Evolutionary conservation across 2,329 filamentous ascomycete genomes (phyloP).

Genomic region (Camptophora hylomeconis): DNA sequence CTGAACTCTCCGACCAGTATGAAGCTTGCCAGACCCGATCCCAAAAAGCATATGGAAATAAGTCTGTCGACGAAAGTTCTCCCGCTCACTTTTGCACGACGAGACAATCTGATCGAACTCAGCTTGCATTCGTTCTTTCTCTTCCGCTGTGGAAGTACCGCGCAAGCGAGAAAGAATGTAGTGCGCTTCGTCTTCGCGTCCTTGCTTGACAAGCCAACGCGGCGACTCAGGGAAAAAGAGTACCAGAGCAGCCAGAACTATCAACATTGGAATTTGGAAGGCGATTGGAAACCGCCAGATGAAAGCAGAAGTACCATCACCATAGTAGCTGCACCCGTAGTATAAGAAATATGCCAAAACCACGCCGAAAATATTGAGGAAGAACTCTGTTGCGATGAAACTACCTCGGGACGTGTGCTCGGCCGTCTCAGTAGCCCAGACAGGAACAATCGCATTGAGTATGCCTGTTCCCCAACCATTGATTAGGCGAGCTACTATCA

Average conservation of each 20-base stretch:
- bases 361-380: conserved; percentile 45
- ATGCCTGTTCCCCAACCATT: conserved; percentile 58
- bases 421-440: conserved; percentile 59
- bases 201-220: conserved; percentile 52
- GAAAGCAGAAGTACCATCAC: conserved; percentile 46
- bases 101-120: conserved; percentile 58
- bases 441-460: conserved; percentile 56
- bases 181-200: conserved; percentile 52
- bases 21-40: conserved; percentile 50
- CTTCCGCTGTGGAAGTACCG: conserved; percentile 41
- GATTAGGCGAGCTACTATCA: conserved; percentile 51
- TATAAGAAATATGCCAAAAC: conserved; percentile 22
- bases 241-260: conserved; percentile 42
- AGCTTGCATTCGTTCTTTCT: conserved; percentile 40
- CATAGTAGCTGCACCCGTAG: conserved; percentile 46
- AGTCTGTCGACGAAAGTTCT: conserved; percentile 29
- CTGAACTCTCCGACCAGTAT: conserved; percentile 54
- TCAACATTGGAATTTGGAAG: conserved; percentile 54
- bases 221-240: conserved; percentile 61
- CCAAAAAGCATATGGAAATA: conserved; percentile 57
- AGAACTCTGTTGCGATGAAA: conserved; percentile 61
- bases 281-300: conserved; percentile 58
- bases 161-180: conserved; percentile 53
- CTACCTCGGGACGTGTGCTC: conserved; percentile 55
- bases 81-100: conserved; percentile 45